phyloP scores from a whole-genome alignment of 1,284 basidiomycete species.

The Neonothopanus nambi region DNA sequence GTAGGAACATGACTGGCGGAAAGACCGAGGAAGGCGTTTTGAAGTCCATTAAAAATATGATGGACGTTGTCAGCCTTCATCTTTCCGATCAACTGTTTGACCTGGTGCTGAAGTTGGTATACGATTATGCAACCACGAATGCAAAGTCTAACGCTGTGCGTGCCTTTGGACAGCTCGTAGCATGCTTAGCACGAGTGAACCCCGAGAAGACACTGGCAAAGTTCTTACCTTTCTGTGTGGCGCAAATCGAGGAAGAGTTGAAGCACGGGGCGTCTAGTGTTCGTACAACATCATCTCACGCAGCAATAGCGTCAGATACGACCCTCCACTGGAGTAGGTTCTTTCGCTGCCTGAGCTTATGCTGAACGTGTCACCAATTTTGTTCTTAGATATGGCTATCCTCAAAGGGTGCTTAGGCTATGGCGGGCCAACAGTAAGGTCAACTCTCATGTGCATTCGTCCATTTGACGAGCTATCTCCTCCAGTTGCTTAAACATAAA shows the following conservation, averaged over 20 bases:
- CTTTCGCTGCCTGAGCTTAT: conserved; percentile 5
- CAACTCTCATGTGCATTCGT: conserved; percentile 8
- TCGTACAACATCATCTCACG: conserved; percentile 84
- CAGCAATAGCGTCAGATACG: conserved; percentile 85
- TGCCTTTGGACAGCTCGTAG: conserved; percentile 88
- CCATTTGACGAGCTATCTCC: conserved; percentile 5
- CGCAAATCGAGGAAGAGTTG: conserved; percentile 86
- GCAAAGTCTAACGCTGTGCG: conserved; percentile 87
- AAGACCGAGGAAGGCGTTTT: conserved; percentile 85
- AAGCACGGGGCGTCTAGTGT: conserved; percentile 91
- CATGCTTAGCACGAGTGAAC: conserved; percentile 81
- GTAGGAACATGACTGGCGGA: conserved; percentile 79
- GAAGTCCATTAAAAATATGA: conserved; percentile 80
- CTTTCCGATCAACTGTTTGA: conserved; percentile 89
- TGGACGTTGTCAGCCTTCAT: conserved; percentile 86
- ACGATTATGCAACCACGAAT: conserved; percentile 85
- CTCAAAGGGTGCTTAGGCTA: conserved; percentile 79
- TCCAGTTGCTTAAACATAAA: conserved; percentile 72
- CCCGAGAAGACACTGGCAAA: conserved; percentile 78
- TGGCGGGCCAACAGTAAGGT: conserved; percentile 61
- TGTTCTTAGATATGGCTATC: conserved; percentile 66
- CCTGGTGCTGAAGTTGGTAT: conserved; percentile 82
- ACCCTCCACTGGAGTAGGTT: conserved; percentile 91
- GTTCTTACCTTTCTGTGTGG: conserved; percentile 79
- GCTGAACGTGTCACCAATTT: conserved; percentile 7